A percentile compares a stretch with the other conserved stretches of the same genome.
Evolutionary conservation across 495 filamentous ascomycete species (phyloP).

Genomic region (Neurospora africana): DNA sequence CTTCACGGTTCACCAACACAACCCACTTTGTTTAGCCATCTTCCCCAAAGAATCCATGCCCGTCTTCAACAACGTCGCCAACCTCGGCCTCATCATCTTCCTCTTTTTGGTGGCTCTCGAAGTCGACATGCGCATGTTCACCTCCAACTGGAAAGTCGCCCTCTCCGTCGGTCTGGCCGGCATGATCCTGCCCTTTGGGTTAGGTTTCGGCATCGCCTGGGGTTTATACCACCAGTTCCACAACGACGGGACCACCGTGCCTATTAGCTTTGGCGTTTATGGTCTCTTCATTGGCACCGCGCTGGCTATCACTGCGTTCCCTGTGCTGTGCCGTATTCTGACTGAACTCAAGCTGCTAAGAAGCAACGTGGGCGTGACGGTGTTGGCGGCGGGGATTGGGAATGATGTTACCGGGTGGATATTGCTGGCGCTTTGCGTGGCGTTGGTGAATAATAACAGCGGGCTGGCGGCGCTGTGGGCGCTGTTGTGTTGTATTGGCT

Average conservation of each 20-base stretch:
- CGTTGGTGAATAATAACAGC: slow-evolving; percentile 77
- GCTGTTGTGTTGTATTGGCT: slow-evolving; percentile 64
- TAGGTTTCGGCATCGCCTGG: slow-evolving; percentile 67
- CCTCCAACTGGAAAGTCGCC: slow-evolving; percentile 80
- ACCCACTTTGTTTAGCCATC: slow-evolving; percentile 36
- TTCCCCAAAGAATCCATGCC: slow-evolving; percentile 68
- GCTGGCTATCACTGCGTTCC: slow-evolving; percentile 93
- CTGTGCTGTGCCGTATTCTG: slow-evolving; percentile 88
- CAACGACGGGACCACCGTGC: slow-evolving; percentile 47
- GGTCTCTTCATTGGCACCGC: slow-evolving; percentile 92
- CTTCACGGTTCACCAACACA: no score
- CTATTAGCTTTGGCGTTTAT: slow-evolving; percentile 69
- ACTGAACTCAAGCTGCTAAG: slow-evolving; percentile 82
- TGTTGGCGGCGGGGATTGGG: slow-evolving; percentile 85
- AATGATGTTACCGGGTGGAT: slow-evolving; percentile 94
- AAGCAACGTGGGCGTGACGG: slow-evolving; percentile 80
- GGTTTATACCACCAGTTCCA: slow-evolving; percentile 76
- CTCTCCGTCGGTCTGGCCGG: slow-evolving; percentile 71
- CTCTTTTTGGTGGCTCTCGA: slow-evolving; percentile 89
- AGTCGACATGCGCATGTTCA: slow-evolving; percentile 77
- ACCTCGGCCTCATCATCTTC: slow-evolving; percentile 82
- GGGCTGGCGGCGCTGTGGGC: slow-evolving; percentile 85
- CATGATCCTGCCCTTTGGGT: slow-evolving; percentile 69
- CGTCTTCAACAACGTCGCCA: slow-evolving; percentile 70
- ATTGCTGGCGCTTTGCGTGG: slow-evolving; percentile 85